Conservation (phyloP, 805 yeast species). For the Pichia californica region DNA sequence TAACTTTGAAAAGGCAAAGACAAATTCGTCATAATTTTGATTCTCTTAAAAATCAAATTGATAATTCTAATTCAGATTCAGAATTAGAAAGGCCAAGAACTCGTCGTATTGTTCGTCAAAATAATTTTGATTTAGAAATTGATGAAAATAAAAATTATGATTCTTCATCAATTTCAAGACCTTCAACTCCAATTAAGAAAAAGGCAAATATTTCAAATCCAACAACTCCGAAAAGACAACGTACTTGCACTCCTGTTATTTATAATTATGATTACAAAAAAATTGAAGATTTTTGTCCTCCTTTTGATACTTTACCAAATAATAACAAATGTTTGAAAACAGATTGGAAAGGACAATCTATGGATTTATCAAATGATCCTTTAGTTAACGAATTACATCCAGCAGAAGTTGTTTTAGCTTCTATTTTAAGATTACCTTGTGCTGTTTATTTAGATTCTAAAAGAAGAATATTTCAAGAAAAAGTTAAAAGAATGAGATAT, state of each 20-base stretch:
- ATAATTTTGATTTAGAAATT: slow-evolving; percentile 27
- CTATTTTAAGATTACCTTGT: slow-evolving; percentile 83
- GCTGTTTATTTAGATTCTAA: slow-evolving; percentile 75
- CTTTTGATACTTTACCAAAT: slow-evolving; percentile 52
- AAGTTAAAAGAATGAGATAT: slow-evolving; percentile 64
- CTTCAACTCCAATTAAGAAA: slow-evolving; percentile 26
- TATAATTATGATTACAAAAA: slow-evolving; percentile 57
- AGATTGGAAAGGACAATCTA: slow-evolving; percentile 98
- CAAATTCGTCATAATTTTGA: slow-evolving; percentile 4
- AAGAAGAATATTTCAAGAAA: slow-evolving; percentile 82
- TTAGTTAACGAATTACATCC: slow-evolving; percentile 72
- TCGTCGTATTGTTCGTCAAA: slow-evolving; percentile 39
- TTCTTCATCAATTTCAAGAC: slow-evolving; percentile 22
- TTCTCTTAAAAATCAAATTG: slow-evolving; percentile 10
- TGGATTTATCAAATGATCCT: slow-evolving; percentile 82
- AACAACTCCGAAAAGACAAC: slow-evolving; percentile 14
- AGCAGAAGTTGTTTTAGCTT: slow-evolving; percentile 81
- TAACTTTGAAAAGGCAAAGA: slow-evolving; percentile 1
- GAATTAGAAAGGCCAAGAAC: slow-evolving; percentile 50
- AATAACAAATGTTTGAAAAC: slow-evolving; percentile 70
- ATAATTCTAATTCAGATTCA: slow-evolving; percentile 25
- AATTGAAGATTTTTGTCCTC: slow-evolving; percentile 81
- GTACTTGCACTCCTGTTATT: slow-evolving; percentile 36
- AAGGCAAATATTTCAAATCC: slow-evolving; percentile 1
- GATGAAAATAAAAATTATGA: slow-evolving; percentile 10